Evolutionary conservation across 2,329 filamentous ascomycete genomes (phyloP), one percentile per base, ranked within the genome.

Genomic region (Stagonosporopsis vannaccii): DNA sequence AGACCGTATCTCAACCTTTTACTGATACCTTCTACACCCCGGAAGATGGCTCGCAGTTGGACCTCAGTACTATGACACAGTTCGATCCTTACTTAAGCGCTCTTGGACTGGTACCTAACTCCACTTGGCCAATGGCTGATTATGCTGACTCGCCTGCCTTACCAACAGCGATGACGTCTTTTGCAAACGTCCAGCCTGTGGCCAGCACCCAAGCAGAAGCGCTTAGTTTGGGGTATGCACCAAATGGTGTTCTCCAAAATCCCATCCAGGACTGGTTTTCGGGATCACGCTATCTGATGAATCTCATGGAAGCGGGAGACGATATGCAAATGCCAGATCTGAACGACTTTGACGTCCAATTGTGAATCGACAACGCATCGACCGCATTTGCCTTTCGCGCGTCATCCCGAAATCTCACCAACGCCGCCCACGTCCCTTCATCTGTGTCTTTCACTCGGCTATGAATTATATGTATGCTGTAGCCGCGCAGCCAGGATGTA

Each of bases 41-140:
- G 6, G 23, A 58, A 6, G 56, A 61, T 32, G 49, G 53, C 25
- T 54, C 54, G 3, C 59, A 61, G 17, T 51, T 70, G 11, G 67
- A 72, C 37, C 37, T 65, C 35, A 69, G 56, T 40, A 56, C 66
- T 15, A 73, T 73, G 64, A 66, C 67, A 7, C 69, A 74, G n/a
- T 87, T 90, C 58, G 85, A 89, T 61, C 83, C 84, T 54, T 90
- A 89, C 63, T 78, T 90, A 1, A 84, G 80, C 63, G 86, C 87
- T 20, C 78, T 90, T 15, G 87, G 87, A 0, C 80, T 89, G 56
- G 84, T 86, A 59, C 82, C 83, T 0, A 74, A 72, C 33, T 54
- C 63, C 2, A 52, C 62, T 2, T 74, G 48, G 68, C 65, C 61
- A 32, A 68, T 62, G 62, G 55, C 58, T 26, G 54, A 45, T 33